Conservation (phyloP, 140 eudicot species). For the Erigeron philadelphicus region DNA sequence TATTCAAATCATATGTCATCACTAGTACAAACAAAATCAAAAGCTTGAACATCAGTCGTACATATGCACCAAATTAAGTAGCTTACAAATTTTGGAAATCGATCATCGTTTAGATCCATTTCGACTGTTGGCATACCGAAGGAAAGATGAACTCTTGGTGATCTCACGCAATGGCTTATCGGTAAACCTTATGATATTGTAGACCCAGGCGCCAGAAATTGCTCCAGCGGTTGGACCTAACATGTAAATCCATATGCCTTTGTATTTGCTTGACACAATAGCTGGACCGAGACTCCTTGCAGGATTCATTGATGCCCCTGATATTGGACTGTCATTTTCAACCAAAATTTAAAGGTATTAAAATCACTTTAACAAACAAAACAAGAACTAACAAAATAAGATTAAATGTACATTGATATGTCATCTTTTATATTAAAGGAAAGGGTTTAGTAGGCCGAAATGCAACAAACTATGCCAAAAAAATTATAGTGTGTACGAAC, state of each 20-base stretch:
- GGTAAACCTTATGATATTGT: slow-evolving; percentile 64
- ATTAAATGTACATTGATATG: not conserved
- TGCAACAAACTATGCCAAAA: too few species aligned
- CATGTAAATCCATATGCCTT: slow-evolving; percentile 70
- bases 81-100: not conserved
- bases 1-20: not conserved
- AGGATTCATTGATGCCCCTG: slow-evolving; percentile 97
- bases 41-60: not conserved
- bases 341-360: not conserved
- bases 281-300: slow-evolving; percentile 96
- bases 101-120: slow-evolving; percentile 24
- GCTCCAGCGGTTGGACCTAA: slow-evolving; percentile 70
- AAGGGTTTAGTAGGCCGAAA: too few species aligned
- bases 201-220: slow-evolving; percentile 77
- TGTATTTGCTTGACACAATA: slow-evolving; percentile 54
- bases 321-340: slow-evolving; percentile 54
- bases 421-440: too few species aligned
- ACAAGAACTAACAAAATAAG: not conserved
- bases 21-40: slow-evolving; percentile 16
- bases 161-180: slow-evolving; percentile 73
- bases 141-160: slow-evolving; percentile 63
- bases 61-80: slow-evolving; percentile 13
- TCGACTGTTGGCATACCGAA: slow-evolving; percentile 38
- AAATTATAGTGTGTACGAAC: too few species aligned
- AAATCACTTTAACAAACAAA: not conserved